Conservation (phyloP, 805 yeast species). For the Barnettozyma botsteinii region DNA sequence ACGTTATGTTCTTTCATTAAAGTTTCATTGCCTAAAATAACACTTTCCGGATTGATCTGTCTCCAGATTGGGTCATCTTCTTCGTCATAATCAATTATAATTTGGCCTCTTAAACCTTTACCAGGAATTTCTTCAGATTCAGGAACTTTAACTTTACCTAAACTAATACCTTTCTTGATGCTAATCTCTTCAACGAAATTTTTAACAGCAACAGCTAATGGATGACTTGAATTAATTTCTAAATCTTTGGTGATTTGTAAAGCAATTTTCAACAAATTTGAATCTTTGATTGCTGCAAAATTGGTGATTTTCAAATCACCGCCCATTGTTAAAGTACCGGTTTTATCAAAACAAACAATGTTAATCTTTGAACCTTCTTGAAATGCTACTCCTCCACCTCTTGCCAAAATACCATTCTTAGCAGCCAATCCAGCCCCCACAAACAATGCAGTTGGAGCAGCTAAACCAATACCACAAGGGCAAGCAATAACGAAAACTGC, state of each 20-base stretch:
- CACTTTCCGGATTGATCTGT: conserved; percentile 30
- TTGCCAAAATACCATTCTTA: conserved; percentile 64
- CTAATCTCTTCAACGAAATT: conserved; percentile 28
- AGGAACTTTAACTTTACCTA: conserved; percentile 35
- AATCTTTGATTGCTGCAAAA: conserved; percentile 27
- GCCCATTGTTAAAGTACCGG: conserved; percentile 67
- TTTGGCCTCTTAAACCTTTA: conserved; percentile 48
- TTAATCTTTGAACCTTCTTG: conserved; percentile 66
- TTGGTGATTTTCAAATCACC: conserved; percentile 57
- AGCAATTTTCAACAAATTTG: conserved; percentile 14
- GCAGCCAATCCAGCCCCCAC: conserved; percentile 81
- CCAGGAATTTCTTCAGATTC: conserved; percentile 52
- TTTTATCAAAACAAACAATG: conserved; percentile 69
- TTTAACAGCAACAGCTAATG: conserved; percentile 56
- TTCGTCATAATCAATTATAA: conserved; percentile 23
- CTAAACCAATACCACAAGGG: conserved; percentile 81
- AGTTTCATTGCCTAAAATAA: conserved; percentile 55
- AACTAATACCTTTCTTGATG: conserved; percentile 11
- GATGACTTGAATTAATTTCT: conserved; percentile 63
- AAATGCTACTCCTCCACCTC: conserved; percentile 80
- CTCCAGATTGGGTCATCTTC: conserved; percentile 27
- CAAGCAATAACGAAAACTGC: conserved; percentile 81
- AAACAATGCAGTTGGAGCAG: conserved; percentile 79
- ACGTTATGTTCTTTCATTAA: conserved; percentile 46
- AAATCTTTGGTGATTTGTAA: conserved; percentile 49